A percentile compares a stretch with the other conserved stretches of the same genome.
Evolutionary conservation across 352 stramenopile species (phyloP).

Genomic region (Peronospora farinosa): DNA sequence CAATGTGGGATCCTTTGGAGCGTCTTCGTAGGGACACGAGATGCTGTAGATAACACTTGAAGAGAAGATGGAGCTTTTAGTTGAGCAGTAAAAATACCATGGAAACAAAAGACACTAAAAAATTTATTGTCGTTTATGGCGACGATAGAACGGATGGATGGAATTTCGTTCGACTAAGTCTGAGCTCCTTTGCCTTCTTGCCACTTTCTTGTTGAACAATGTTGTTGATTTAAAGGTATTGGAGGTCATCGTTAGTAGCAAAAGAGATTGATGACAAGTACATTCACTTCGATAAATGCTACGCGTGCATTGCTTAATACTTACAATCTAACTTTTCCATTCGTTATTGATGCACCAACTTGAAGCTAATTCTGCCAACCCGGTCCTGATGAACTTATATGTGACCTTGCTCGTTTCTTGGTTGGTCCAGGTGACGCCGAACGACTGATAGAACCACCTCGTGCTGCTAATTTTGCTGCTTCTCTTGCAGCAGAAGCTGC

Average conservation of each 20-base stretch:
- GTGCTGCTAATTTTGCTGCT: conserved; percentile 20
- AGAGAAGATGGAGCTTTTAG: neutral
- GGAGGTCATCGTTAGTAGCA: conserved; percentile 6
- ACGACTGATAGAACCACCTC: conserved; percentile 16
- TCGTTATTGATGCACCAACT: conserved; percentile 9
- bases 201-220: conserved; percentile 44
- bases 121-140: neutral
- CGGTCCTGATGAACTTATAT: conserved; percentile 18
- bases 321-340: conserved; percentile 20
- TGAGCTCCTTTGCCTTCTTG: conserved; percentile 12
- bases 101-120: conserved; percentile 3
- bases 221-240: conserved; percentile 38
- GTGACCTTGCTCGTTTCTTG: conserved; percentile 38
- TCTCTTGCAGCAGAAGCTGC: conserved; percentile 18
- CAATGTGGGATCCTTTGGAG: conserved; percentile 81
- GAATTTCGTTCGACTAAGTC: neutral
- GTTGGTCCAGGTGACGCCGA: conserved; percentile 29
- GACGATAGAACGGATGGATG: neutral
- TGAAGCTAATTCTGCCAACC: conserved; percentile 31
- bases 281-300: conserved; percentile 5
- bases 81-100: conserved; percentile 25
- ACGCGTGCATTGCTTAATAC: conserved; percentile 12
- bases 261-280: neutral
- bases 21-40: conserved; percentile 56
- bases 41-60: conserved; percentile 1